Evolutionary conservation across 2,329 filamentous ascomycete genomes (phyloP).

Genomic region (Epichloe amarillans): DNA sequence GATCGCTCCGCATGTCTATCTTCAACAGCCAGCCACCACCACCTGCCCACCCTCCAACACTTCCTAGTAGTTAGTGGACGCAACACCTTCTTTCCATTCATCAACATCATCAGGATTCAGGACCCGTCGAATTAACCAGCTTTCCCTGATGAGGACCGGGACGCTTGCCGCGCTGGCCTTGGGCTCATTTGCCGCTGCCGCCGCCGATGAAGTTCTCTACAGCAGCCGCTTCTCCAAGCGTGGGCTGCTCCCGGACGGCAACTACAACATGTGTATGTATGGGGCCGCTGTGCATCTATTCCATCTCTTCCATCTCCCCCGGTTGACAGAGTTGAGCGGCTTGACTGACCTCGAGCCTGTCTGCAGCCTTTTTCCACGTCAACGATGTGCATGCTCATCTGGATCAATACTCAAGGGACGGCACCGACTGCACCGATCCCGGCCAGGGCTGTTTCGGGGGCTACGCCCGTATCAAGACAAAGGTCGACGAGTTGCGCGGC

Average conservation of each 20-base stretch:
- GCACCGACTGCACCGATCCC: slow-evolving; percentile 46
- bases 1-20: no score
- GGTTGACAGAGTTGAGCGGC: not conserved
- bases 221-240: slow-evolving; percentile 5
- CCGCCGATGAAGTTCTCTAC: slow-evolving; percentile 5
- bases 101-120: no score
- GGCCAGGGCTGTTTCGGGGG: slow-evolving; percentile 48
- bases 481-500: slow-evolving; percentile 42
- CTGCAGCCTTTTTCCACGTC: slow-evolving; percentile 49
- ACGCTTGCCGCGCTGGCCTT: slow-evolving; percentile 3
- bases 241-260: slow-evolving; percentile 4
- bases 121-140: no score
- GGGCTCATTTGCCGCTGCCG: not conserved
- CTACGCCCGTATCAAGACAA: slow-evolving; percentile 49
- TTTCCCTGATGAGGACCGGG: not conserved
- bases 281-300: not conserved
- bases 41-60: no score
- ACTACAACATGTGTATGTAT: slow-evolving; percentile 5
- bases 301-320: not conserved
- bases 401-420: slow-evolving; percentile 47
- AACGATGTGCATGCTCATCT: slow-evolving; percentile 58
- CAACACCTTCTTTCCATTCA: no score
- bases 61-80: no score
- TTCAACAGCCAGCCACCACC: no score
- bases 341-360: not conserved